phyloP scores from a whole-genome alignment of 352 stramenopile genomes.

The Phytophthora boehmeriae region DNA sequence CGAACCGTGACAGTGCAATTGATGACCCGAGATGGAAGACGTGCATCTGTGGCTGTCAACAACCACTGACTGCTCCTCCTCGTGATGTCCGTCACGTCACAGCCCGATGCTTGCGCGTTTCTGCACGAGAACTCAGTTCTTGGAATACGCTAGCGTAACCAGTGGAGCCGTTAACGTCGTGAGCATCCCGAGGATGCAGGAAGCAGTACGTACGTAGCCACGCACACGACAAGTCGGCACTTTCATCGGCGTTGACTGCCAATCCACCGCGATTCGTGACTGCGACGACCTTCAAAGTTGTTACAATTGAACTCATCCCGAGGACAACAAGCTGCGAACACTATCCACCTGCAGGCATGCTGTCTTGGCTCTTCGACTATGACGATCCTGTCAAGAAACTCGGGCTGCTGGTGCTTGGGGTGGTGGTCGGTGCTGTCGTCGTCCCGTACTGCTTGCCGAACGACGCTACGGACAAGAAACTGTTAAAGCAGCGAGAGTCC shows the following conservation, averaged over 20 bases:
- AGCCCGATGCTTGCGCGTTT: not conserved
- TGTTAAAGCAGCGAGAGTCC: slow-evolving; percentile 21
- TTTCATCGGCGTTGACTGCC: too few species aligned
- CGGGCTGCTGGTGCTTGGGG: slow-evolving; percentile 24
- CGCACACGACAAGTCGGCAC: too few species aligned
- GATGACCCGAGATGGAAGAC: slow-evolving; percentile 21
- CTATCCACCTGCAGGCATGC: slow-evolving; percentile 7
- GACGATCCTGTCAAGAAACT: slow-evolving; percentile 34
- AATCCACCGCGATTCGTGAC: too few species aligned
- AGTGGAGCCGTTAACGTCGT: not conserved
- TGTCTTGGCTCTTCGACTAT: slow-evolving; percentile 28
- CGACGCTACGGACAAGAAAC: slow-evolving; percentile 30
- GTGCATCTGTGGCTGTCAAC: not conserved
- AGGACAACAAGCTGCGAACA: slow-evolving; percentile 11
- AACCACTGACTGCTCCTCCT: not conserved
- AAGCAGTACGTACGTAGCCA: not conserved
- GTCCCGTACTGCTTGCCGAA: slow-evolving; percentile 21
- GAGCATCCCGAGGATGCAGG: not conserved
- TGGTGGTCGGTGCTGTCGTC: slow-evolving; percentile 22
- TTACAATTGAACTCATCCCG: slow-evolving; percentile 31
- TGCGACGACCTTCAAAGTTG: slow-evolving; percentile 1
- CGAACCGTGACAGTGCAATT: slow-evolving; percentile 20
- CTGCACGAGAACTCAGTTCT: not conserved
- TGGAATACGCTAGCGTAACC: not conserved
- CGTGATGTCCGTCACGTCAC: not conserved